Base-by-base conservation (phyloP, 2,329 filamentous ascomycete genomes). In the Sclerotinia trifoliorum region DNA sequence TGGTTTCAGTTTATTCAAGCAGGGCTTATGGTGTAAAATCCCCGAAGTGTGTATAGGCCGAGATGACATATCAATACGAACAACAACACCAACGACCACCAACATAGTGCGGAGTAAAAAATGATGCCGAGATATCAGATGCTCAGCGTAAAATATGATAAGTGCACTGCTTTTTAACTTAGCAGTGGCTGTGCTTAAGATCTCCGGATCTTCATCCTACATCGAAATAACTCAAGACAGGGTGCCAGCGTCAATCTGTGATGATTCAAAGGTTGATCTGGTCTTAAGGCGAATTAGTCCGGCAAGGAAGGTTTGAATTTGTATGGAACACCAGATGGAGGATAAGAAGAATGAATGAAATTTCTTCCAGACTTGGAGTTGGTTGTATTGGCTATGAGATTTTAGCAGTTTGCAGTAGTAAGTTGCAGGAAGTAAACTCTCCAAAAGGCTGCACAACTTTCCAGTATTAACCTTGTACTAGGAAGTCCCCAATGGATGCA, bases 101-200 rank as follows among this genome's bases (percentile, higher is more conserved):
- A 56, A 15, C 32, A 56, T 39, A 52, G 11, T 64, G 15, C 15
- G 13, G 24, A 42, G 4, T 64, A 24, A 48, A 5, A 5, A 39
- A 15, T 48, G 17, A 35, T 55, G 10, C 39, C 19, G 51, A 29
- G 39, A 49, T 44, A 19, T 48, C 39, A 24, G 35, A n/a, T 17
- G 13, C 17, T 17, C 21, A 19, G 10, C 5, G n/a, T 35, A 32
- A 32, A 32, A 39, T 39, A 35, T 35, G 26, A 55, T 8, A 39
- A 65, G 62, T 42, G 26, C 26, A 32, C n/a, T n/a, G 49, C n/a
- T 58, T 61, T 52, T 6, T 55, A 61, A 62, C 35, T 62, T 54
- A 35, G 19, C 56, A 52, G 65, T 62, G 65, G 65, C 65, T 67
- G 56, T 67, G 65, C 15, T 52, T 24, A 46, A 32, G 56, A 67